Evolutionary conservation across 192 early-diverging fungal genomes (phyloP), one percentile per base, ranked within the genome.

Genomic region (Linnemannia elongata): DNA sequence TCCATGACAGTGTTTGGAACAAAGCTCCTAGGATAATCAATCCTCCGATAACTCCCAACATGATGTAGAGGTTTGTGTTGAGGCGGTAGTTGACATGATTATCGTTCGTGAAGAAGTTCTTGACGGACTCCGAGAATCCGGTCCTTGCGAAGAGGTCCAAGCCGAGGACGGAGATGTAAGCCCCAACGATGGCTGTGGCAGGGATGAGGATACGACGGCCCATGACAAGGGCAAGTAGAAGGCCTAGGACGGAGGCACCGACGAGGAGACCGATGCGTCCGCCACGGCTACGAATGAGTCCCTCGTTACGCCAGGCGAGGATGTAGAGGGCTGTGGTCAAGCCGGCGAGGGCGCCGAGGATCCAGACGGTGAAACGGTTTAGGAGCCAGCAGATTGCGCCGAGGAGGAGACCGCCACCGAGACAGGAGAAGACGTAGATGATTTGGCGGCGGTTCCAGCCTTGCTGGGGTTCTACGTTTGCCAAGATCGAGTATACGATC

Each of bases 141-240:
- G 79, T 81, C 20, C 79, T 79, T 10, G 84, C 84, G 77, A 87
- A 81, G 39, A 87, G 68, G 55, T 87, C 84, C 49, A 87, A 1
- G 36, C 84, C 84, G 18, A 81, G 7, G 49, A 81, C 35, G 47
- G 79, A 27, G 7, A 81, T 35, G 71, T 87, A 87, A 20, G 79
- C 57, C 20, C 84, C 84, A 27, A 87, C 35, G 39, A 81, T 68
- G n/a, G 77, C 84, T 6, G 79, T 68, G 63, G 79, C 79, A 6
- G 79, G 79, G 66, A 87, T 87, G 57, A 87, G 39, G 76, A 87
- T 74, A 2, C 70, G 74, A 47, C 79, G 84, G 35, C 84, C 84
- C 8, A 87, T n/a, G 45, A 74, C 17, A 12, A 87, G 47, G 49
- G 45, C 84, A 9, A 87, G 0, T 0, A 81, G 0, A 15, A 87